Conservation (phyloP, 306 rosid species). For the Cicer bijugum region DNA sequence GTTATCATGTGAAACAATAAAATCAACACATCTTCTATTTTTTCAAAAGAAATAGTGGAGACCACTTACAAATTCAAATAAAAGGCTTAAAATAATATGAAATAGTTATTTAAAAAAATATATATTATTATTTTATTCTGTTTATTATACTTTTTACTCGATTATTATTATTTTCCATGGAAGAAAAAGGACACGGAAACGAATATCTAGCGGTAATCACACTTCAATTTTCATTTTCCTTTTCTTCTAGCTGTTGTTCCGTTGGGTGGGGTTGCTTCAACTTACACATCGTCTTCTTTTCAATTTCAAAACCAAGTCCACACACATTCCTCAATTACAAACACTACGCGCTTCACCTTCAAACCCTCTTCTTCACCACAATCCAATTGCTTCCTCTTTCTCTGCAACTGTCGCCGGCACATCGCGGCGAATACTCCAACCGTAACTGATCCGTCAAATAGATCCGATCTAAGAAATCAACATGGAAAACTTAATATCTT, state of each 20-base stretch:
- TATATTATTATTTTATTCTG: too few species aligned
- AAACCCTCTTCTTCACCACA: conserved; percentile 10
- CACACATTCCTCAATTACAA: conserved; percentile 4
- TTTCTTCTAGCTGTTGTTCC: conserved; percentile 21
- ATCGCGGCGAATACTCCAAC: conserved; percentile 26
- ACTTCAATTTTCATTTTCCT: background rate
- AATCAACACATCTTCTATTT: too few species aligned
- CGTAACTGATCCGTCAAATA: conserved; percentile 1
- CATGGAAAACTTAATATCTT: conserved; percentile 83
- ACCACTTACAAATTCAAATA: too few species aligned
- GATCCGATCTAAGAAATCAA: conserved; percentile 39
- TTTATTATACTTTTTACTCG: too few species aligned
- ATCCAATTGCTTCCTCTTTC: background rate
- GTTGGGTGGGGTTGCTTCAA: conserved; percentile 37
- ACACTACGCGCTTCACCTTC: conserved; percentile 35
- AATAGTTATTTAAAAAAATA: too few species aligned
- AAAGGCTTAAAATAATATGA: too few species aligned
- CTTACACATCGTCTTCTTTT: background rate
- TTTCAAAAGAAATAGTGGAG: too few species aligned
- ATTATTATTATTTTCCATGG: background rate
- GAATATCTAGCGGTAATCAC: conserved; percentile 30
- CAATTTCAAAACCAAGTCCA: conserved; percentile 42
- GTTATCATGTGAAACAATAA: too few species aligned
- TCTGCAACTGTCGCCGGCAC: conserved; percentile 38
- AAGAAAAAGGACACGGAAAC: conserved; percentile 4